Conservation (phyloP, 257 asterid genomes). For the Misopates orontium region DNA sequence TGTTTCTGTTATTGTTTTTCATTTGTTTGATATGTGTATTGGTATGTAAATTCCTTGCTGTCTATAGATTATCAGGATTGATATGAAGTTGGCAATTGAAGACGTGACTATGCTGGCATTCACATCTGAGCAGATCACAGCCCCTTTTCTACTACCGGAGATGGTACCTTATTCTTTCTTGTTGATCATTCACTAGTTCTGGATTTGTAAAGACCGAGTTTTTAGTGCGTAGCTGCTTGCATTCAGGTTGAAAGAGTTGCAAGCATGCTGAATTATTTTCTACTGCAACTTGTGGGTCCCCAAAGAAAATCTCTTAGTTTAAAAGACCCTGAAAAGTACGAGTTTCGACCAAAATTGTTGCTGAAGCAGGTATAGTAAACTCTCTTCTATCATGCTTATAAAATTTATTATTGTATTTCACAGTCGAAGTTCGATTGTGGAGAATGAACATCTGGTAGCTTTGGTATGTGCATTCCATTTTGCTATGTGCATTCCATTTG, state of each 20-base stretch:
- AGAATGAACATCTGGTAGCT: neutral
- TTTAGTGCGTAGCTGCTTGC: constrained; percentile 17
- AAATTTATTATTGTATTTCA: constrained; percentile 2
- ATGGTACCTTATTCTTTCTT: constrained; percentile 55
- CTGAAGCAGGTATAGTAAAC: constrained; percentile 68
- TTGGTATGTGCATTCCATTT: neutral
- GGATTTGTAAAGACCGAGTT: neutral
- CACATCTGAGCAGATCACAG: constrained; percentile 93
- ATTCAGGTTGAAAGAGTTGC: constrained; percentile 97
- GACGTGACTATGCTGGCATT: constrained; percentile 91
- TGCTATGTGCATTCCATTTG: neutral
- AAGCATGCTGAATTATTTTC: constrained; percentile 93
- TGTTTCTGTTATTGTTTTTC: constrained; percentile 3
- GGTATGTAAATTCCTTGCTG: constrained; percentile 27
- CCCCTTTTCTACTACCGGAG: constrained; percentile 91
- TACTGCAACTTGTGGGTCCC: constrained; percentile 95
- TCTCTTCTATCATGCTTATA: constrained; percentile 4
- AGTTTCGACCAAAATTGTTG: constrained; percentile 86
- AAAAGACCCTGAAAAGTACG: constrained; percentile 97
- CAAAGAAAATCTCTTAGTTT: constrained; percentile 90
- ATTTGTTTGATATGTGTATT: constrained; percentile 23
- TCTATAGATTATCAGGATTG: constrained; percentile 84
- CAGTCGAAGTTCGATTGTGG: neutral
- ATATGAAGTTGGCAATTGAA: constrained; percentile 97
- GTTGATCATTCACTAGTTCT: constrained; percentile 25